Evolutionary conservation across 352 stramenopile genomes (phyloP), one percentile per base, ranked within the genome.

Genomic region (Globisporangium solare): DNA sequence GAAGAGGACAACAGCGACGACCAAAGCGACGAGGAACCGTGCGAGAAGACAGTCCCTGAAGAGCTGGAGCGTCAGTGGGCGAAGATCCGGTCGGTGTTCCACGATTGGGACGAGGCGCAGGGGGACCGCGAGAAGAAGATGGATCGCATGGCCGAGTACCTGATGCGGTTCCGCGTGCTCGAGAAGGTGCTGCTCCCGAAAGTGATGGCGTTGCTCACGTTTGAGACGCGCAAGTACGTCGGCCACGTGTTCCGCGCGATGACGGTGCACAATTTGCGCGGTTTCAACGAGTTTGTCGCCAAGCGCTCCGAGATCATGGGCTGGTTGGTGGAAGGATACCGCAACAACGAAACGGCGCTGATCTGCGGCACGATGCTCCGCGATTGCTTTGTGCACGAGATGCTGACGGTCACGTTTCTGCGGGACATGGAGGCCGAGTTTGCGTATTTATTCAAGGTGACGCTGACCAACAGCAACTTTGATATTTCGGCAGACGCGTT

Each of bases 181-280:
- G 81, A 92, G 61, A 88, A 89, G 56, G 75, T 83, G 57, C 46
- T 92, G 45, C 65, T 82, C 50, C 83, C 83, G 11, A 86, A 87
- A 48, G 76, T 94, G 49, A 61, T 94, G 32, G 69, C 60, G 10
- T 72, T 78, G 47, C 66, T 94, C 43, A 89, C 81, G 42, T 94
- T 94, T 50, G 79, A 94, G 68, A 85, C 79, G 21, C 83, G 79
- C 66, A 94, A 92, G 70, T 89, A 88, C 46, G 74, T 94, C 21
- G 75, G 72, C 40, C 75, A 85, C 41, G 76, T 94, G 11, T 89
- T 94, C 48, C 78, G 79, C 18, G 81, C 79, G 10, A 78, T 94
- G 67, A 88, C 78, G 14, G 72, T 89, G 46, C 83, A 88, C 64
- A 80, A 88, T 42, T 54, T 83, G 43, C 73, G 76, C 31, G 65